Conservation (phyloP, 495 filamentous ascomycete species). For the Achaetomiella virescens region DNA sequence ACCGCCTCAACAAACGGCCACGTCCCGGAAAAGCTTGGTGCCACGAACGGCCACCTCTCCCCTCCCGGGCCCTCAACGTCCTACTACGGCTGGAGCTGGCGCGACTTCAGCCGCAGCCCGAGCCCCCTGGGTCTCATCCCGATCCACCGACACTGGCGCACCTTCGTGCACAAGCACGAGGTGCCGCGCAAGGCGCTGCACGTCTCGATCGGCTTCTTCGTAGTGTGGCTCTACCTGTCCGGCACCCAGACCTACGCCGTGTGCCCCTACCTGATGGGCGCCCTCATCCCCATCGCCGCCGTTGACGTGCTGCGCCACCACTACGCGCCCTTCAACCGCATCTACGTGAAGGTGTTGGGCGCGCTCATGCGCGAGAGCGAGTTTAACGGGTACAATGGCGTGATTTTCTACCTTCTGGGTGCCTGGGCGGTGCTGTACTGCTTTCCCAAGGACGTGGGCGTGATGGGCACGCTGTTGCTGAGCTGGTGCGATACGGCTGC, state of each 20-base stretch:
- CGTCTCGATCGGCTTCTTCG: conserved; percentile 93
- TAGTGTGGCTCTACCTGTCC: conserved; percentile 70
- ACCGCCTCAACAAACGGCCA: conserved; percentile 9
- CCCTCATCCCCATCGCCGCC: conserved; percentile 80
- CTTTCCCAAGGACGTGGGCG: conserved; percentile 90
- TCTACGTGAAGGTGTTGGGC: conserved; percentile 80
- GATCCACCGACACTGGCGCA: conserved; percentile 71
- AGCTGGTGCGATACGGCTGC: conserved; percentile 98
- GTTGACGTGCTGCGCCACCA: conserved; percentile 77
- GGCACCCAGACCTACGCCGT: conserved; percentile 69
- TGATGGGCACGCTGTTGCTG: conserved; percentile 80
- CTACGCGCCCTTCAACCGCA: conserved; percentile 68
- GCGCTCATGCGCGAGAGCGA: conserved; percentile 96
- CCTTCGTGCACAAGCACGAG: conserved; percentile 70
- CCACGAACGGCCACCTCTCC: conserved; percentile 63
- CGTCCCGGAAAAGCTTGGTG: conserved; percentile 17
- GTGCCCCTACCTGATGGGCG: conserved; percentile 73
- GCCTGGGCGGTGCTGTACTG: conserved; percentile 78
- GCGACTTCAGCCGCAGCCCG: conserved; percentile 78
- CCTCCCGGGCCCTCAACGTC: conserved; percentile 48
- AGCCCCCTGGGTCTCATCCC: conserved; percentile 92
- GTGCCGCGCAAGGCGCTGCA: conserved; percentile 72
- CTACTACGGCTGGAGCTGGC: conserved; percentile 56
- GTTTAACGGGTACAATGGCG: conserved; percentile 86
- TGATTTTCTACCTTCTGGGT: conserved; percentile 92